Base-by-base conservation (phyloP, 2,329 filamentous ascomycete species). In the Raffaelea ambrosiae region DNA sequence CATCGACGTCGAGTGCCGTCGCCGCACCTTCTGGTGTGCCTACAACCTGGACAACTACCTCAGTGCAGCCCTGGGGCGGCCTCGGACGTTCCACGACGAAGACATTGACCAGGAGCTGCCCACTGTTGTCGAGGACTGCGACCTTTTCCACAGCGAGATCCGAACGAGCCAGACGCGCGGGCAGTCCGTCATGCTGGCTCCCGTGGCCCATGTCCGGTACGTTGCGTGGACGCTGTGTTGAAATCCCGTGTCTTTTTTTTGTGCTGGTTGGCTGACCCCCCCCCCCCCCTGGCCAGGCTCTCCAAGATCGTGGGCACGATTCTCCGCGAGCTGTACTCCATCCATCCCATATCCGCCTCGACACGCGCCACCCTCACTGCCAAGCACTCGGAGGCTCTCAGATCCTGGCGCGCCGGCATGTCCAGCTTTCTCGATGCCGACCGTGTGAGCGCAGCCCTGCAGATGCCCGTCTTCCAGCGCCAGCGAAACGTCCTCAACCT, bases 31-130 rank as follows among this genome's bases (percentile, higher is more conserved):
- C 46, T 84, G 81, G 81, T 77, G 75, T 29, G 75, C 77, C 0
- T 84, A 84, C 55, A 76, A 72, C 16, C 62, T 84, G 3, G 79
- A 84, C 56, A 79, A 76, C 45, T 84, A 84, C 51, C 67, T 85
- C 13, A 79, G 79, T 47, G 74, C 77, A 18, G 74, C 79, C 44
- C 69, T 83, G 10, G 81, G 81, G 2, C 66, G 80, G 18, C 81
- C 81, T 1, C 63, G 74, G 16, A 70, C 79, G 2, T 77, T 83
- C 44, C 80, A 80, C 49, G 77, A 83, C 43, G 78, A 83, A 40
- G 79, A 83, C 47, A 81, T 83, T 44, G 79, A 83, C 51, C 77
- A 82, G 52, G 73, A 78, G 14, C 62, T 80, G 13, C 80, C 80
- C 0, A 63, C 67, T 8, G 62, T 66, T 20, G 67, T 79, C 7